Evolutionary conservation across 805 yeast species (phyloP), one percentile per base, ranked within the genome.

Genomic region (Yamadazyma olivae): DNA sequence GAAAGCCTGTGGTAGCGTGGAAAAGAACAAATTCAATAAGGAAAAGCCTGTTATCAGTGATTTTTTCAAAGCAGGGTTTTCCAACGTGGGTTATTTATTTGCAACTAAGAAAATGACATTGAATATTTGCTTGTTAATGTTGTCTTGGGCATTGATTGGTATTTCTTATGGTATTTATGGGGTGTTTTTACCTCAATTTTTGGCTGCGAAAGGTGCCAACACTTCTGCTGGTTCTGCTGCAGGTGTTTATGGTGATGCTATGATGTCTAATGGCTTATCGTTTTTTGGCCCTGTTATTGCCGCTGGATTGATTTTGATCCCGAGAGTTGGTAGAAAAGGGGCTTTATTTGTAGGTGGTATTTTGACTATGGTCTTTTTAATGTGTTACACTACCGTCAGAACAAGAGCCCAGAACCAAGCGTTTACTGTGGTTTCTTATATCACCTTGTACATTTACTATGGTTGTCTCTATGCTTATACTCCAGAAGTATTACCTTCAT

Each of bases 371-470:
- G 75, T 74, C 2, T 67, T 79, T 34, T 51, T 80, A 36, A 77
- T 79, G 53, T 81, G 79, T 29, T 79, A 76, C 49, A 79, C 85
- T n/a, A 70, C 77, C 0, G 79, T 77, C 10, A 67, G 71, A 53
- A 71, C 79, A 0, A 60, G 73, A 35, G 56, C 68, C 21, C 57
- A 61, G 15, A 53, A 61, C 44, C 51, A 59, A 32, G 69, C 57
- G 4, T 74, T 65, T 49, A 75, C 74, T 46, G 72, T 77, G 13
- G 72, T 75, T 14, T 74, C 80, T 18, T 75, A 71, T 52, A 57
- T 75, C 37, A 45, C 51, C 40, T 53, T 29, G 48, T 60, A 38
- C 44, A 56, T 54, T 15, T 75, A 75, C 50, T 53, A 53, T 32
- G 54, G 50, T 7, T 45, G 51, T 19, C 49, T 64, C 19, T 64